Evolutionary conservation across 2,329 filamentous ascomycete genomes (phyloP), one percentile per base, ranked within the genome.

Genomic region (Plenodomus biglobosus): DNA sequence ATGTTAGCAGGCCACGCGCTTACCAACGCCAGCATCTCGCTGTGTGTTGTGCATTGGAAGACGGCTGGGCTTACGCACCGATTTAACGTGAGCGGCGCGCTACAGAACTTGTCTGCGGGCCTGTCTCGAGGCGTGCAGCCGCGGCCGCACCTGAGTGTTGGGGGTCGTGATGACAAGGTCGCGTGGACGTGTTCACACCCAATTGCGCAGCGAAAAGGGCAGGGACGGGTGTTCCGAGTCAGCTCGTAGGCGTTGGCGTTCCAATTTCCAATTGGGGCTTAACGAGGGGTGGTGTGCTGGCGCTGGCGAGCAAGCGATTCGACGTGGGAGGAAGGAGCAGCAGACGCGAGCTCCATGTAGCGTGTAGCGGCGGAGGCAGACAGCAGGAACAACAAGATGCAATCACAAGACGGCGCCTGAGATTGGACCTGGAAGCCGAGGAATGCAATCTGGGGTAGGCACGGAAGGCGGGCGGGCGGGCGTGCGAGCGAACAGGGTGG

Each of bases 321-420:
- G 40, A 30, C 41, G 39, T 42, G 47, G 44, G 40, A 34, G 52
- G 45, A 53, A 49, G 47, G 46, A 56, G 56, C 52, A 56, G 54
- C n/a, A n/a, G n/a, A 42, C 42, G 55, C 55, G 48, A 52, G 45
- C 52, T 62, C 63, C 67, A 70, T 68, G 55, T 58, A 68, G 58
- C 44, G 50, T n/a, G n/a, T n/a, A n/a, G n/a, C n/a, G n/a, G 40
- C 48, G 56, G 46, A 40, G 49, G 46, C 39, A 24, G 11, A 24
- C 22, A 11, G 22, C 6, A 24, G 22, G 11, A 24, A 24, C 22
- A 42, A 47, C 43, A 47, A 42, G 40, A 40, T 35, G 22, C 19
- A 35, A 24, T 39, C 30, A 41, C 10, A 16, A 38, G 40, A 24
- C 15, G 40, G 35, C 3, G 38, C 30, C 41, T 20, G 21, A n/a